Conservation (phyloP, 345 rosid species). For the Acer campestre region DNA sequence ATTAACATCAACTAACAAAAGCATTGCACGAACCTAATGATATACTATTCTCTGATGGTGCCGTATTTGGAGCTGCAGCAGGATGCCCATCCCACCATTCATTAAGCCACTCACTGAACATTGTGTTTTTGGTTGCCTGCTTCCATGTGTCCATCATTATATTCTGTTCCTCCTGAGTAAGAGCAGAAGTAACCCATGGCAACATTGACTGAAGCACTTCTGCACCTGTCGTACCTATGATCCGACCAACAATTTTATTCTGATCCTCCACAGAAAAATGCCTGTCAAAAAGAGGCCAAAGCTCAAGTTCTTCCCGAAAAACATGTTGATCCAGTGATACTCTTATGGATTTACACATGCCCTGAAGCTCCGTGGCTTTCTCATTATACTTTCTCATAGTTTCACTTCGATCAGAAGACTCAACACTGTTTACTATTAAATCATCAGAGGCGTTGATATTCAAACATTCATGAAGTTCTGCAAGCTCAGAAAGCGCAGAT, state of each 20-base stretch:
- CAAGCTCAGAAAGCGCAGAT: constrained; percentile 47
- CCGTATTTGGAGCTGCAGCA: constrained; percentile 26
- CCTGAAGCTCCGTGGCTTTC: constrained; percentile 59
- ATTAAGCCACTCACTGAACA: constrained; percentile 68
- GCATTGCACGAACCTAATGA: constrained; percentile 42
- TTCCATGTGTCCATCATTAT: constrained; percentile 71
- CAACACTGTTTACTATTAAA: constrained; percentile 17
- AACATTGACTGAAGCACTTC: constrained; percentile 70
- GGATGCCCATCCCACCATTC: constrained; percentile 62
- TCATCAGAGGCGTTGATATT: constrained; percentile 20
- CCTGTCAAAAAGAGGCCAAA: constrained; percentile 65
- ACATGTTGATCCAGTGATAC: constrained; percentile 66
- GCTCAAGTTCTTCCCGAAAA: constrained; percentile 58
- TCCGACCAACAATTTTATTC: constrained; percentile 60
- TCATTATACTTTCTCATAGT: constrained; percentile 39
- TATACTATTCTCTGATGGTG: constrained; percentile 47
- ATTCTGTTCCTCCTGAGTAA: constrained; percentile 64
- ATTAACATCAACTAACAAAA: background rate
- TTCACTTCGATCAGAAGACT: constrained; percentile 24
- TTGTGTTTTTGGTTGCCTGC: constrained; percentile 64
- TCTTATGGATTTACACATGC: constrained; percentile 65
- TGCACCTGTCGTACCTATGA: constrained; percentile 67
- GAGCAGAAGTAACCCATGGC: constrained; percentile 70
- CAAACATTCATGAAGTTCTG: constrained; percentile 43
- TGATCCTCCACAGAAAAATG: constrained; percentile 68